Conservation (phyloP, 352 stramenopile species). For the Elongisporangium senticosum region DNA sequence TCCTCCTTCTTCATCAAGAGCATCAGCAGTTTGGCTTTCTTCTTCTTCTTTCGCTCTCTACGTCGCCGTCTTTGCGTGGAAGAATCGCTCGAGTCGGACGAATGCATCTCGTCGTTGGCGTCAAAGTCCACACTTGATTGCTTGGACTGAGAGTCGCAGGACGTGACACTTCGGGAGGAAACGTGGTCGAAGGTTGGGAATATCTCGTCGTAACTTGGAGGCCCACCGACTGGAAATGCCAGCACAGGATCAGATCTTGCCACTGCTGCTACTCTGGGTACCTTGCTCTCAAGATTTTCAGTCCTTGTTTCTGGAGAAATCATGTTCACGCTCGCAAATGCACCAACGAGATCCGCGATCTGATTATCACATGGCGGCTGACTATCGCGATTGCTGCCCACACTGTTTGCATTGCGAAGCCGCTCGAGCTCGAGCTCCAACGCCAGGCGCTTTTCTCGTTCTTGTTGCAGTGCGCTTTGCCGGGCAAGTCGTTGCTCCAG, state of each 20-base stretch:
- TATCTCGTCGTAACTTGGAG: not conserved
- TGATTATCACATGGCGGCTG: not conserved
- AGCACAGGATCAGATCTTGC: not conserved
- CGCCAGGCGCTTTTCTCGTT: not conserved
- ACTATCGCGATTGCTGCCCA: not conserved
- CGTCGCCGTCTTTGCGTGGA: not conserved
- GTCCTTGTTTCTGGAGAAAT: not conserved
- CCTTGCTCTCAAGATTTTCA: not conserved
- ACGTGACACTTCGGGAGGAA: not conserved
- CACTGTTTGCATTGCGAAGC: not conserved
- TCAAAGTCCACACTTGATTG: not conserved
- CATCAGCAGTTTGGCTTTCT: not conserved
- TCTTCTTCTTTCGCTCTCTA: not conserved
- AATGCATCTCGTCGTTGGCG: conserved; percentile 22
- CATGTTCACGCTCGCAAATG: not conserved
- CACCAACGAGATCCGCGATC: not conserved
- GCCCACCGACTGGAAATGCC: not conserved
- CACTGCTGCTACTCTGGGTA: not conserved
- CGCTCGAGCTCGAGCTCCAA: not conserved
- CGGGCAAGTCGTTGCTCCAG: not conserved
- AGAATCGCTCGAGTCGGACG: conserved; percentile 28
- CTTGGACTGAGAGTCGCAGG: not conserved
- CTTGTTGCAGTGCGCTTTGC: not conserved
- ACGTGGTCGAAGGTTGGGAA: not conserved
- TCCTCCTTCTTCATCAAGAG: not conserved